phyloP scores from a whole-genome alignment of 768 basidiomycete genomes.

The Leccinum rimulosum region DNA sequence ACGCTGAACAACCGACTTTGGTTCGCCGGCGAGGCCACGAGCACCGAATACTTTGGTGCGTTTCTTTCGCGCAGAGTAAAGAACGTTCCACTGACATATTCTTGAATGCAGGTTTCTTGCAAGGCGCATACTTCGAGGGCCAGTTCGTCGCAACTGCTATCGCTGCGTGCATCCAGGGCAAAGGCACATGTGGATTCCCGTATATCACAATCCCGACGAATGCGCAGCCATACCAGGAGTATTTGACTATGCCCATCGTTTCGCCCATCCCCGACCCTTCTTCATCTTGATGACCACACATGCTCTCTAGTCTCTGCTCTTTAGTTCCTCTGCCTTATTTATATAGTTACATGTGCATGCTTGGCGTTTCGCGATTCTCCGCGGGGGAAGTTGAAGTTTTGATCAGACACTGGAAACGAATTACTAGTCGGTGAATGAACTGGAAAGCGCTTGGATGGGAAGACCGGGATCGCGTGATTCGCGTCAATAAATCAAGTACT shows the following conservation, averaged over 20 bases:
- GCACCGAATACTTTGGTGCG: conserved; percentile 55
- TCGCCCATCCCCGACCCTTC: not conserved
- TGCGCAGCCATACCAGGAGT: conserved; percentile 31
- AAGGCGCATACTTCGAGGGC: conserved; percentile 61
- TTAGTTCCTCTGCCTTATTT: not conserved
- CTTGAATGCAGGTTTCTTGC: conserved; percentile 44
- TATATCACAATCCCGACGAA: conserved; percentile 30
- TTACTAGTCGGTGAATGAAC: no score
- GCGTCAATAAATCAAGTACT: no score
- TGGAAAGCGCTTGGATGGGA: no score
- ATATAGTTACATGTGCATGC: not conserved
- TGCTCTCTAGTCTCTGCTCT: not conserved
- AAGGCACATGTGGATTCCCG: conserved; percentile 25
- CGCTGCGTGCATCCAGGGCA: conserved; percentile 39
- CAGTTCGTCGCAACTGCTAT: conserved; percentile 38
- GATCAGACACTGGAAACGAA: no score
- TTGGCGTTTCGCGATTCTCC: not conserved
- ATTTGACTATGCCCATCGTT: conserved; percentile 10
- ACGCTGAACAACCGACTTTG: conserved; percentile 50
- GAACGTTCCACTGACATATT: not conserved
- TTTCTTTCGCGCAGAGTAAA: not conserved
- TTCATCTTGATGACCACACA: not conserved
- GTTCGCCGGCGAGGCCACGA: conserved; percentile 66
- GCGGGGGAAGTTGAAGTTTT: not conserved
- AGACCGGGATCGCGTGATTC: no score